These are phyloP conservation scores for Fennellomyces sp. DNA, from an alignment of 371 early-diverging fungal genomes.

Conservation along the genomic window DNA sequence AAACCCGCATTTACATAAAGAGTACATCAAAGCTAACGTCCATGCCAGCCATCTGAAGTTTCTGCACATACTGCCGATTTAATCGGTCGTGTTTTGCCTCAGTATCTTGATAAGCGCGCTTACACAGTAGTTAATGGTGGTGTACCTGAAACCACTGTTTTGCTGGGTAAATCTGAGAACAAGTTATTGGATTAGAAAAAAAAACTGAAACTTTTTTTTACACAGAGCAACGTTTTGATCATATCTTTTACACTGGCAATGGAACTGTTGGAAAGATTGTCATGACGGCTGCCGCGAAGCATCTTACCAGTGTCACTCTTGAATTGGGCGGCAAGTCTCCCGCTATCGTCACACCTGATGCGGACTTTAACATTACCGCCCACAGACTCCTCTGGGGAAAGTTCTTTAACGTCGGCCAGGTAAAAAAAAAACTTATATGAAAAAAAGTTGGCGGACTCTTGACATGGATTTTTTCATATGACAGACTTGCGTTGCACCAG, in stretches of 20 bases:
- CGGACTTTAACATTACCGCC: constrained; percentile 67
- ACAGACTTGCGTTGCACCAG: constrained; percentile 87
- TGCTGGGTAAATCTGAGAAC: constrained; percentile 51
- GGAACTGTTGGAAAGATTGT: constrained; percentile 81
- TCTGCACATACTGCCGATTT: constrained; percentile 66
- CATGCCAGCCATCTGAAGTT: constrained; percentile 88
- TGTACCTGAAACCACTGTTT: constrained; percentile 66
- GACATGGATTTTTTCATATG: background rate
- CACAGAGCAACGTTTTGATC: constrained; percentile 70
- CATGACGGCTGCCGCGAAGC: constrained; percentile 76
- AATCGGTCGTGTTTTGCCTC: constrained; percentile 60
- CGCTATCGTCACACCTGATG: constrained; percentile 72
- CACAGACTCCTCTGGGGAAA: constrained; percentile 81
- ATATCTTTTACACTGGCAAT: constrained; percentile 93
- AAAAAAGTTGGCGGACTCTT: background rate
- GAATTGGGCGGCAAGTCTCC: constrained; percentile 92
- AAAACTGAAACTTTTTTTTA: background rate
- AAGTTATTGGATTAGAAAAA: background rate
- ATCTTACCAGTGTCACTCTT: constrained; percentile 79
- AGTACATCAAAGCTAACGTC: background rate
- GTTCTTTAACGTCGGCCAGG: constrained; percentile 77
- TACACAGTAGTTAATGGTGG: constrained; percentile 79
- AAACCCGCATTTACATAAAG: background rate
- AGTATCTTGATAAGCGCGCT: constrained; percentile 74
- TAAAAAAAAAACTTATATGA: constrained; percentile 9